A percentile compares a stretch with the other conserved stretches of the same genome.
Conservation (phyloP, 306 rosid genomes). For the Casuarina glauca region DNA sequence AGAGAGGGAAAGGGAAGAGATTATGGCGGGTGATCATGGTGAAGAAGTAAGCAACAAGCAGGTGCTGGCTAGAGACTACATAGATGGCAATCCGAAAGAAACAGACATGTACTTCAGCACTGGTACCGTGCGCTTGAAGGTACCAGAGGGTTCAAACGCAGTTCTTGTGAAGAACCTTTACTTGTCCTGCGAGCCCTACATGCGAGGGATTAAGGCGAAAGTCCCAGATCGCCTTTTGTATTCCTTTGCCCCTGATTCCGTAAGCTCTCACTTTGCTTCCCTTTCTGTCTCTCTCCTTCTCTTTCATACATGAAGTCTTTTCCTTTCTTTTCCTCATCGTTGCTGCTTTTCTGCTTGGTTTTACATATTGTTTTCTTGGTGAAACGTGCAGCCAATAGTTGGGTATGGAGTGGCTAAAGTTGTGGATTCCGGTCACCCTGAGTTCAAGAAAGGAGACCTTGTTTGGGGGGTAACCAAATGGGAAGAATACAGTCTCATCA, state of each 20-base stretch:
- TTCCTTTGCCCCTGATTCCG: constrained; percentile 47
- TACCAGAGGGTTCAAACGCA: constrained; percentile 36
- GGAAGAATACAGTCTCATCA: constrained; percentile 54
- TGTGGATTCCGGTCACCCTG: constrained; percentile 44
- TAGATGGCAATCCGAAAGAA: constrained; percentile 43
- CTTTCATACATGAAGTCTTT: not conserved
- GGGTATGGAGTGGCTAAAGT: constrained; percentile 59
- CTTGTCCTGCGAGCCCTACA: constrained; percentile 71
- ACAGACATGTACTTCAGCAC: constrained; percentile 37
- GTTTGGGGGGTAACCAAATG: constrained; percentile 54
- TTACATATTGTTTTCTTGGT: not conserved
- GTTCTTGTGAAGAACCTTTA: constrained; percentile 59
- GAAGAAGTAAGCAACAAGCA: constrained; percentile 42
- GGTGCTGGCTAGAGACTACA: constrained; percentile 33
- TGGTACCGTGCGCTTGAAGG: constrained; percentile 31
- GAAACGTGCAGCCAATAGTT: constrained; percentile 28
- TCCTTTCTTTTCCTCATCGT: not conserved
- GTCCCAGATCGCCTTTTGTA: not conserved
- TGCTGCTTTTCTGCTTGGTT: not conserved
- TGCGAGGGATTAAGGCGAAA: constrained; percentile 35
- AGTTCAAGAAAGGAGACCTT: constrained; percentile 47
- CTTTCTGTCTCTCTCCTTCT: not conserved
- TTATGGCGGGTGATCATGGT: not conserved
- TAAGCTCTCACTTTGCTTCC: constrained; percentile 1
- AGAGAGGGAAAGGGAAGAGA: not conserved